Conservation (phyloP, 495 filamentous ascomycete genomes). For the Aspergillus haitiensis region DNA sequence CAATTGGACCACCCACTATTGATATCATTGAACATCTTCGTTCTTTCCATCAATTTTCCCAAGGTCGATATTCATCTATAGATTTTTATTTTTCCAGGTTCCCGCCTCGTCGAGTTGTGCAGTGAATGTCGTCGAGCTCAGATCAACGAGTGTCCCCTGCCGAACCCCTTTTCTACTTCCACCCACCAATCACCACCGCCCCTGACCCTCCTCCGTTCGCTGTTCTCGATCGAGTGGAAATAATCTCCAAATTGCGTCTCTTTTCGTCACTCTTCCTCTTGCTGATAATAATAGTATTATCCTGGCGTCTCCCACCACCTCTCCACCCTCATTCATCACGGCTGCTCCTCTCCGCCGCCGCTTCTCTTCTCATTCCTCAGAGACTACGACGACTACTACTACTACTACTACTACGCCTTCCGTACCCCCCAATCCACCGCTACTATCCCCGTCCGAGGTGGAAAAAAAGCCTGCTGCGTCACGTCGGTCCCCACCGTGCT, state of each 20-base stretch:
- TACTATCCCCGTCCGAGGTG: slow-evolving; percentile 37
- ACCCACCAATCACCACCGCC: slow-evolving; percentile 27
- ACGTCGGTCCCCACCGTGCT: slow-evolving; percentile 27
- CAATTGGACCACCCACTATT: no score
- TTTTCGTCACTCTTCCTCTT: not conserved
- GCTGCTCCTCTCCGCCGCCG: slow-evolving; percentile 17
- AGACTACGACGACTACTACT: no score
- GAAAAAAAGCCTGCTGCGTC: slow-evolving; percentile 29
- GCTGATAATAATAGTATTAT: not conserved
- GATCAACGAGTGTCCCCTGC: slow-evolving; percentile 26
- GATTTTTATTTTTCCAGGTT: no score
- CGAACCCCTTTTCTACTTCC: slow-evolving; percentile 28
- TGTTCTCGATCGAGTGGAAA: not conserved
- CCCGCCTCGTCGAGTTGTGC: no score
- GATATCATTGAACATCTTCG: no score
- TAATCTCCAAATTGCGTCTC: not conserved
- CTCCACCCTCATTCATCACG: slow-evolving; percentile 17
- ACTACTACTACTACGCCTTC: slow-evolving; percentile 40
- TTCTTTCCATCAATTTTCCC: no score
- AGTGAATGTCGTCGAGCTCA: slow-evolving; percentile 30
- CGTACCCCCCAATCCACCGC: slow-evolving; percentile 21
- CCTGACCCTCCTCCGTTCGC: slow-evolving; percentile 10
- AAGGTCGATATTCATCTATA: no score
- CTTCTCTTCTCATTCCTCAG: slow-evolving; percentile 19
- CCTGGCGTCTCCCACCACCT: no score